Conservation (phyloP, 2,329 filamentous ascomycete species). For the Fusarium luffae region DNA sequence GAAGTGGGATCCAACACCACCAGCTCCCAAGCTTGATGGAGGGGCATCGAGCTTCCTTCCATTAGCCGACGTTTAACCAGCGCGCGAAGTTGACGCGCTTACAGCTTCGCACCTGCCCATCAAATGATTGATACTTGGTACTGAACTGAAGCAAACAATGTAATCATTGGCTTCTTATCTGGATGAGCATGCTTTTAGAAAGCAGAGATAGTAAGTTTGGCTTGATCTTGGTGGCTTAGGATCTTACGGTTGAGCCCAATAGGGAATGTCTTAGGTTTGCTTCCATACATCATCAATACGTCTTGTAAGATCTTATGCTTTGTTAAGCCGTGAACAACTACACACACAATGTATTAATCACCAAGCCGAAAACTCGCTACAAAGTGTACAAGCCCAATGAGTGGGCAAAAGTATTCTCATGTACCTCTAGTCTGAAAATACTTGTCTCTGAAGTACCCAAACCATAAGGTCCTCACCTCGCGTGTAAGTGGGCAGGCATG, state of each 20-base stretch:
- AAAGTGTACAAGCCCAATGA: not conserved
- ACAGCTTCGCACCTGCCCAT: not conserved
- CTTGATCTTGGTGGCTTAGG: not conserved
- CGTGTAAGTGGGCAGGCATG: not conserved
- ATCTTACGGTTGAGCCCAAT: not conserved
- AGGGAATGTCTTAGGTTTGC: not conserved
- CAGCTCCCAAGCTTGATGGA: slow-evolving; percentile 41
- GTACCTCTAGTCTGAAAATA: not conserved
- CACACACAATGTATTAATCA: not conserved
- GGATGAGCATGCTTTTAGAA: not conserved
- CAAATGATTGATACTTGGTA: not conserved
- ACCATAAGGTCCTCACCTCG: too few species aligned
- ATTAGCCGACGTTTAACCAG: slow-evolving; percentile 42
- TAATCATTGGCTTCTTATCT: not conserved
- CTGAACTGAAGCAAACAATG: not conserved
- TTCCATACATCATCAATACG: not conserved
- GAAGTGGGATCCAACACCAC: slow-evolving; percentile 26
- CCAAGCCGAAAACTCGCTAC: not conserved
- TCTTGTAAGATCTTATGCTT: not conserved
- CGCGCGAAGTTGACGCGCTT: slow-evolving; percentile 21
- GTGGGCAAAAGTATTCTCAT: not conserved
- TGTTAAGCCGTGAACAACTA: not conserved
- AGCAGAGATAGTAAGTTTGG: not conserved
- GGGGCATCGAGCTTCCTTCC: slow-evolving; percentile 40
- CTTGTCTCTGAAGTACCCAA: not conserved